Evolutionary conservation across 1,284 basidiomycete species (phyloP), one percentile per base, ranked within the genome.

Genomic region (Boletus sp.): DNA sequence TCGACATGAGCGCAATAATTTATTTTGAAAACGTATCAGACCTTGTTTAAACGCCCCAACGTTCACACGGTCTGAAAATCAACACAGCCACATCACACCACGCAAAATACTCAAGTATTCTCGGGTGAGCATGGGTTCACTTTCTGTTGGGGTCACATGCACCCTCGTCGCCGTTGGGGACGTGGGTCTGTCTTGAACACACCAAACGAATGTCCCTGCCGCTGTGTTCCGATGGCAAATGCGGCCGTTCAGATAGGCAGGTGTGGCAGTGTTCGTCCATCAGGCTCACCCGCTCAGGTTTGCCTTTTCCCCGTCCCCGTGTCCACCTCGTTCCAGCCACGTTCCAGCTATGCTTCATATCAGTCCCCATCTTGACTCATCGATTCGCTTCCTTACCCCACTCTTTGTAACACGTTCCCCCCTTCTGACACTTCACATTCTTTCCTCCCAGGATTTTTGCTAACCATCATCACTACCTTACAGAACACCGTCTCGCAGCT

Each of bases 1-100:
- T 62, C 40, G 46, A 49, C 42, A 35, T 33, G 40, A 27, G 14
- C 43, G 35, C 46, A 49, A 46, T 59, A 54, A 57, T 59, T 62
- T 56, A 54, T 53, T 61, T 57, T 48, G 33, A 41, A 44, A 39
- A 13, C 29, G 53, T 57, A 64, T 63, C 57, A 59, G 48, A 41
- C 40, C 54, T 61, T 63, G 56, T 65, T 49, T 46, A 37, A 22
- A 40, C 16, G 8, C 55, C 61, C 60, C 61, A 64, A 64, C 34
- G 0, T 67, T 64, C 61, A 3, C 61, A 64, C 65, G 62, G 3
- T 37, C 38, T 22, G 36, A 54, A 61, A 51, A 62, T 62, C 48
- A 40, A 16, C 64, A 64, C 57, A 52, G 61, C 65, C 64, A 64
- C 60, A 57, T 62, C 49, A 39, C 19, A 49, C 60, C 45, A 57